A percentile compares a stretch with the other conserved stretches of the same genome.
Conservation (phyloP, 306 rosid species). For the Malus orientalis region DNA sequence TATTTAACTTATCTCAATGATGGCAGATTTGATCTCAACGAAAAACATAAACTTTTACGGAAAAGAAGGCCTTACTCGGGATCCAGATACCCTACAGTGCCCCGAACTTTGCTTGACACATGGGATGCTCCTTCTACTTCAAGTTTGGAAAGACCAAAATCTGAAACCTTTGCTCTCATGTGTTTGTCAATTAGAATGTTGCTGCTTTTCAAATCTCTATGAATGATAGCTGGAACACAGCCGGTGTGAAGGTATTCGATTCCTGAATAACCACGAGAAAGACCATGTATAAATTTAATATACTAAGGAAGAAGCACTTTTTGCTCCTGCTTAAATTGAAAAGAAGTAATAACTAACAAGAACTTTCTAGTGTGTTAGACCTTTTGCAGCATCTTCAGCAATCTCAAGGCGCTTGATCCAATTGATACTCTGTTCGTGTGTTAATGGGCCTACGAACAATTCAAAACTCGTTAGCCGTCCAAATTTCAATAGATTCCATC, state of each 20-base stretch:
- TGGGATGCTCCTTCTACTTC: slow-evolving; percentile 93
- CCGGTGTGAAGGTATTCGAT: slow-evolving; percentile 98
- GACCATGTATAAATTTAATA: slow-evolving; percentile 3
- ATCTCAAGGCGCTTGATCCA: slow-evolving; percentile 95
- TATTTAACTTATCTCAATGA: slow-evolving; percentile 5
- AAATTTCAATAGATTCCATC: slow-evolving; percentile 7
- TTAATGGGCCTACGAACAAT: slow-evolving; percentile 53
- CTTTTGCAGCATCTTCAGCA: slow-evolving; percentile 97
- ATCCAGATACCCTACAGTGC: slow-evolving; percentile 93
- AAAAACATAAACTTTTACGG: slow-evolving; percentile 3
- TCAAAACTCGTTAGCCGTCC: slow-evolving; percentile 7
- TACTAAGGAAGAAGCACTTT: not conserved
- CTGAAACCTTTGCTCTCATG: slow-evolving; percentile 93
- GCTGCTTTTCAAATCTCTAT: slow-evolving; percentile 92
- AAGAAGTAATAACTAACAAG: not conserved
- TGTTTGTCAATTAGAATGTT: slow-evolving; percentile 86
- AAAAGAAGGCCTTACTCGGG: slow-evolving; percentile 70
- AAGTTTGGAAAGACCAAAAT: slow-evolving; percentile 95
- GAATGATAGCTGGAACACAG: slow-evolving; percentile 85
- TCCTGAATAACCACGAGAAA: slow-evolving; percentile 49
- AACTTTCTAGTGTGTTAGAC: slow-evolving; percentile 28
- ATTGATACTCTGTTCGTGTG: slow-evolving; percentile 53
- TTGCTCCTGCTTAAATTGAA: not conserved
- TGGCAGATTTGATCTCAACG: slow-evolving; percentile 1
- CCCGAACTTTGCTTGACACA: slow-evolving; percentile 93